Conservation (phyloP, 2,329 filamentous ascomycete genomes). For the Alternaria longipes region DNA sequence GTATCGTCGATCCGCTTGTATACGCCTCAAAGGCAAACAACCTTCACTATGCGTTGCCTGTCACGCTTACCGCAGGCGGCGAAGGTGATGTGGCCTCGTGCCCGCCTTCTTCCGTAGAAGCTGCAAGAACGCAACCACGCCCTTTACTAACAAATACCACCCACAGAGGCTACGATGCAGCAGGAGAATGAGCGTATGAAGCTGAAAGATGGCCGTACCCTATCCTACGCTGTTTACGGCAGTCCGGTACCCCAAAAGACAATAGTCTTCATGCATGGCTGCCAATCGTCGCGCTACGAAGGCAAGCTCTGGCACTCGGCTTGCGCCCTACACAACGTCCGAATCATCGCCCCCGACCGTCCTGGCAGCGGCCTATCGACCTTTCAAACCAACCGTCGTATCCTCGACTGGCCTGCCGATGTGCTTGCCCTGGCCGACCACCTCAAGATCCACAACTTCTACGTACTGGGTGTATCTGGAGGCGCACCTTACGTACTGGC, state of each 20-base stretch:
- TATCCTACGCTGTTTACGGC: slow-evolving; percentile 59
- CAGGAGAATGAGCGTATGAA: slow-evolving; percentile 37
- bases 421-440: slow-evolving; percentile 53
- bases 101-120: neutral
- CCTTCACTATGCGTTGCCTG: slow-evolving; percentile 11
- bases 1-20: slow-evolving; percentile 16
- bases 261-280: slow-evolving; percentile 57
- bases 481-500: slow-evolving; percentile 60
- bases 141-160: neutral
- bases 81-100: slow-evolving; percentile 8
- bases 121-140: neutral
- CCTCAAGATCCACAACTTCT: slow-evolving; percentile 54
- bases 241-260: slow-evolving; percentile 50
- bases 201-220: slow-evolving; percentile 50
- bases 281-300: slow-evolving; percentile 56
- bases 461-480: slow-evolving; percentile 57
- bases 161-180: slow-evolving; percentile 10
- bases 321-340: slow-evolving; percentile 47
- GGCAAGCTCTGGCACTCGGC: slow-evolving; percentile 46
- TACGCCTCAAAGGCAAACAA: slow-evolving; percentile 10
- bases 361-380: slow-evolving; percentile 57
- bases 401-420: slow-evolving; percentile 57
- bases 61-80: slow-evolving; percentile 5
- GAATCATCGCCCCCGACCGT: slow-evolving; percentile 55
- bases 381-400: slow-evolving; percentile 47